Evolutionary conservation across 345 rosid species (phyloP), one percentile per base, ranked within the genome.

Genomic region (Citropsis articulata): DNA sequence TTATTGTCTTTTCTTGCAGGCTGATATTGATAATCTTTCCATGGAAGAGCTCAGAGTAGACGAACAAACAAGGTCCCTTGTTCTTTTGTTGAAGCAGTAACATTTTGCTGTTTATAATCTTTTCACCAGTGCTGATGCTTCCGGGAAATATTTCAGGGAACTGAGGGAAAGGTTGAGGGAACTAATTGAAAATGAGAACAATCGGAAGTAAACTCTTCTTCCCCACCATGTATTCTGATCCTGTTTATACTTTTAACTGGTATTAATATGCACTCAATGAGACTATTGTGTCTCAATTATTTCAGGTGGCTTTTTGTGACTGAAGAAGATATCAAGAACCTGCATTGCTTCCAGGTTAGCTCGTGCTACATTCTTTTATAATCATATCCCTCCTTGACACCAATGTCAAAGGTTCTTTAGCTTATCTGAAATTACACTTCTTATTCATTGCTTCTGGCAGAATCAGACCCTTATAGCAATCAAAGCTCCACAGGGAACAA

Each of bases 401-500:
- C 64, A 69, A 70, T 86, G 73, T 75, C 42, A 28, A 53, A 61
- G 59, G 59, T 70, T 66, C 79, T 69, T 77, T 69, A 72, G 77
- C 42, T 38, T 40, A 66, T 65, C 55, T 73, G 65, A 75, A 50
- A 55, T 75, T 79, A 4, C 64, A 83, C 82, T 68, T 68, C 77
- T 69, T 33, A 66, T 73, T 71, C 45, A 24, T 30, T 75, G 24
- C 56, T 82, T 75, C 56, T 83, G 64, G 81, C 91, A 94, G 98
- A 96, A 96, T 82, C 87, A 96, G 87, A 96, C 98, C 68, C 89
- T 96, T 73, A 96, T 96, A 81, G 98, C 98, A 79, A 86, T 96
- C 76, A 94, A 96, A 90, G 98, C 98, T 87, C 98, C 98, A 42
- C 97, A 96, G 79, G 98, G 99, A 78, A 96, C 99, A 66, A 96